Evolutionary conservation across 164 flowering plant species (phyloP), one percentile per base, ranked within the genome.

Genomic region (Litsea cubeba): DNA sequence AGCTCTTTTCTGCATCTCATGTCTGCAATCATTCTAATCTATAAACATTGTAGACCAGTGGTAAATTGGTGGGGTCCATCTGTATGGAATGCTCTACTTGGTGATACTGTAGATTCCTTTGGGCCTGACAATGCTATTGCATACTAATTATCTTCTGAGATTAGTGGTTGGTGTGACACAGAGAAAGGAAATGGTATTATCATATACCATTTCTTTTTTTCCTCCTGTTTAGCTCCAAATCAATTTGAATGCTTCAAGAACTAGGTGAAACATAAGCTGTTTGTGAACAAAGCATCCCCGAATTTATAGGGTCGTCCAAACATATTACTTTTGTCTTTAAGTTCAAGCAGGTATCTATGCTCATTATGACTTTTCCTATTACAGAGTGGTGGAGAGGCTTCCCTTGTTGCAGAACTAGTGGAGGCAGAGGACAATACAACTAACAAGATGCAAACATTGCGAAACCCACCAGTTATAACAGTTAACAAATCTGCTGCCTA

Each of bases 331-430:
- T 24, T 63, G 30, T 63, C 24, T 46, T n/a, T 5, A 20, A 15
- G 60, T 54, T 54, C 1, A 15, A 35, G 40, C 46, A 22, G 10
- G 24, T 49, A 68, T n/a, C 12, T 2, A 40, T 35, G 5, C 51
- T 62, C 23, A 57, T 62, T 57, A 72, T 66, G 23, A 17, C 24
- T 69, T 68, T 7, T 20, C n/a, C 15, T 40, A 32, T 28, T 35
- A 17, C 80, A 92, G 97, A 91, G 87, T 75, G 96, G 96, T 12
- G 86, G 89, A 76, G 98, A 95, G 79, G 89, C 97, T 11, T 93
- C 98, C 1, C 85, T 95, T 71, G 89, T 91, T 64, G 99, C 98
- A 24, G 91, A 93, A 78, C 68, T 95, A 15, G 96, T 86, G 54
- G 99, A 95, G 77, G 94, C 87, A 71, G 97, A 93, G 83, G 95